Conservation (phyloP, 169 alveolate genomes). For the Babesia ovata region DNA sequence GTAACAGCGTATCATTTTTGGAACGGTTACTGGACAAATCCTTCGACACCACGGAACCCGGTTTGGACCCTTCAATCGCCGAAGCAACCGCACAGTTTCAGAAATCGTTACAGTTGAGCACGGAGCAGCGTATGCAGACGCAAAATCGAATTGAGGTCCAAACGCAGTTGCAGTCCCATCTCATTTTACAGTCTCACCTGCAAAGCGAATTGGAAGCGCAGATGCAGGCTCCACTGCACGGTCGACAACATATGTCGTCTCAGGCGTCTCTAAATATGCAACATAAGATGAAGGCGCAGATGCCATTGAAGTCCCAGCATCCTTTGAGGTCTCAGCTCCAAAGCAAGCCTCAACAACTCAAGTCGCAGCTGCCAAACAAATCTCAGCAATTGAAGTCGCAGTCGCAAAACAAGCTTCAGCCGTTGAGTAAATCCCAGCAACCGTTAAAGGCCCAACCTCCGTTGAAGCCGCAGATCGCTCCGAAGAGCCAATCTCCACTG, state of each 20-base stretch:
- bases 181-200: background rate
- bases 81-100: constrained; percentile 23
- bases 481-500: background rate
- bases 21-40: constrained; percentile 64
- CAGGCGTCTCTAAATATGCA: background rate
- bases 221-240: background rate
- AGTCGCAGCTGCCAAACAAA: background rate
- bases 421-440: background rate
- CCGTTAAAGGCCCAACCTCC: background rate
- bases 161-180: background rate
- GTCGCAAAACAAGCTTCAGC: background rate
- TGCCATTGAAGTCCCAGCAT: constrained; percentile 1
- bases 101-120: constrained; percentile 7
- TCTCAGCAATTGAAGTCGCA: background rate
- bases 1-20: constrained; percentile 38
- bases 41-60: constrained; percentile 33
- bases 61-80: background rate
- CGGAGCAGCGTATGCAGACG: background rate
- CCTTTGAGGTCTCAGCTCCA: background rate
- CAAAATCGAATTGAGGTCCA: background rate
- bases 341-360: background rate
- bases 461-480: too few relatives aligned
- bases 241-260: background rate
- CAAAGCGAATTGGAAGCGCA: background rate
- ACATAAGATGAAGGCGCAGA: background rate